Percentiles rank a stretch among this genome's conserved stretches.
phyloP scores from a whole-genome alignment of 768 basidiomycete species.

The Podaxis sp. region DNA sequence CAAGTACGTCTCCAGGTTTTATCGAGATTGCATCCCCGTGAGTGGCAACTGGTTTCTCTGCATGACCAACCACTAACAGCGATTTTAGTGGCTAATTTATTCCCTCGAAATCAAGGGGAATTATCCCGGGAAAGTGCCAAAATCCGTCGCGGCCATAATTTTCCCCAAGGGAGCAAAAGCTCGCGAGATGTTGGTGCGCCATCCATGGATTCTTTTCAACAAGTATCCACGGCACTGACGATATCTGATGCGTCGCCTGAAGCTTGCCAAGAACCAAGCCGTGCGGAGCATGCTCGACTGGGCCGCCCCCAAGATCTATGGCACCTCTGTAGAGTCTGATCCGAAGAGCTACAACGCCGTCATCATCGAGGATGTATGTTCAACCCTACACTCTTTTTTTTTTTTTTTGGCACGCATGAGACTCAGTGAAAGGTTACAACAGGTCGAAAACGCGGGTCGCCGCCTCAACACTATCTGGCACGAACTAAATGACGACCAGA shows the following conservation, averaged over 20 bases:
- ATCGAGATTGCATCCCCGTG: constrained; percentile 7
- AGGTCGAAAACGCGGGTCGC: constrained; percentile 1
- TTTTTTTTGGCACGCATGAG: neutral
- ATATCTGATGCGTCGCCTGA: neutral
- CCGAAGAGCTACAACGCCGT: constrained; percentile 10
- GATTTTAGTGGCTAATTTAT: constrained; percentile 7
- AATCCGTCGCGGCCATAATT: constrained; percentile 9
- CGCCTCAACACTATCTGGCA: constrained; percentile 4
- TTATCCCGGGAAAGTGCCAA: constrained; percentile 14
- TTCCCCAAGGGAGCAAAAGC: constrained; percentile 10
- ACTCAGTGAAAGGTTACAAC: neutral
- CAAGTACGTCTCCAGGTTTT: constrained; percentile 3
- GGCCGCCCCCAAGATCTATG: constrained; percentile 15
- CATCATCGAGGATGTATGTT: constrained; percentile 12
- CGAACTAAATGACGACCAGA: neutral
- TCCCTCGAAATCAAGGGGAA: constrained; percentile 7
- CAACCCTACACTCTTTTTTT: neutral
- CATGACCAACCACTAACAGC: neutral
- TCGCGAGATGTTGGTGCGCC: constrained; percentile 7
- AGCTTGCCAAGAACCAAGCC: constrained; percentile 3
- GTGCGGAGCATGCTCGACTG: constrained; percentile 12
- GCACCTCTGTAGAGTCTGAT: constrained; percentile 3
- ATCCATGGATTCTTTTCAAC: neutral
- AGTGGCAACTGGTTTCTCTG: neutral
- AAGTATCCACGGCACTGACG: neutral